Evolutionary conservation across 352 stramenopile species (phyloP), one percentile per base, ranked within the genome.

Genomic region (Phytophthora chlamydospora): DNA sequence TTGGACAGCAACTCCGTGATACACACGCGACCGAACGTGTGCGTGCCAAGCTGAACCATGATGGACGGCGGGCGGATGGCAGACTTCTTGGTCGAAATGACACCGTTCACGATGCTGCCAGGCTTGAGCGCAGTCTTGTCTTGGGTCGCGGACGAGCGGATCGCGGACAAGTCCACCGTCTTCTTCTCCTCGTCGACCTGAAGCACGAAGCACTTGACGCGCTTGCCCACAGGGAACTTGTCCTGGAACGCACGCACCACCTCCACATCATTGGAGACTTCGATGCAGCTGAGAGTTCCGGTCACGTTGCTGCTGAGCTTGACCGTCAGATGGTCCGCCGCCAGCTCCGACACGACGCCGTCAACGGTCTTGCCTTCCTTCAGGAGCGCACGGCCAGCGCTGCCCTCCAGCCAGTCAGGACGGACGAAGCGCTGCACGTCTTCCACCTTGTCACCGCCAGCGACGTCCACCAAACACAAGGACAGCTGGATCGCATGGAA

Each of bases 41-140:
- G 80, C 2, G 80, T 72, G 10, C 71, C 79, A 27, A 96, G 73
- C 65, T 95, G 84, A 53, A 97, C 77, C 87, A 96, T 97, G 55
- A 97, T 68, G 3, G 84, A 88, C 7, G 89, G 89, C 14, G 89
- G 70, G 40, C 88, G 88, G 55, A 93, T 78, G 9, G 70, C 64
- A n/a, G 76, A 75, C 43, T 93, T 76, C 60, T 91, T 93, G 13
- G 68, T 79, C 29, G 78, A 91, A 51, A 96, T 71, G 27, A 90
- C 71, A 42, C 85, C 88, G 38, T 80, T 76, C 27, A 96, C 78
- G n/a, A 94, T 55, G 19, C 19, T 58, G 4, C 88, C 88, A 4
- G 68, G 17, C 64, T 80, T 75, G 16, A 91, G 50, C 35, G 48
- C 13, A 2, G 69, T 46, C 52, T 77, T 75, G 17, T 73, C 46